Evolutionary conservation across 2,329 filamentous ascomycete species (phyloP).

Genomic region (Colletotrichum echinochloae): DNA sequence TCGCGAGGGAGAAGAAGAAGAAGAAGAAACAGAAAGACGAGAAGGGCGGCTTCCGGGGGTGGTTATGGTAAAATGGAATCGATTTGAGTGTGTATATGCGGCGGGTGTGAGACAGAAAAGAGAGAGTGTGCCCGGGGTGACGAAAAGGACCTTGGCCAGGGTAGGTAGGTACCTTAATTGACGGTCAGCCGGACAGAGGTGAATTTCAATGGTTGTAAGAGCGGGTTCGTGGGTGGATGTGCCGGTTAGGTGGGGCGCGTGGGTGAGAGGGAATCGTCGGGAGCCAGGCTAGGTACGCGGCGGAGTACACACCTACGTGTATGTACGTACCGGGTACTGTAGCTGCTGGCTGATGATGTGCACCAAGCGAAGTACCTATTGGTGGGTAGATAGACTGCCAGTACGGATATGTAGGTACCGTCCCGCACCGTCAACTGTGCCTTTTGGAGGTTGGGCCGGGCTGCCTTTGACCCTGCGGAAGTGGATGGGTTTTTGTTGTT

Average conservation of each 20-base stretch:
- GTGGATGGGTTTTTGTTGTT: conserved; percentile 14
- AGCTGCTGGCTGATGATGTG: not conserved
- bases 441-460: conserved; percentile 28
- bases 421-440: not conserved
- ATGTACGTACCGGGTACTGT: too few relatives aligned
- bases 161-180: conserved; percentile 13
- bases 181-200: conserved; percentile 38
- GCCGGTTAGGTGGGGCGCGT: not conserved
- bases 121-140: conserved; percentile 27
- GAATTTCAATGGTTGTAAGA: conserved; percentile 31
- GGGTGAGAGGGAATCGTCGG: conserved; percentile 4
- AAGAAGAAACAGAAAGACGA: conserved; percentile 6
- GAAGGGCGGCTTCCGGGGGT: conserved; percentile 16
- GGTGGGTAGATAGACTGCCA: not conserved
- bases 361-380: not conserved
- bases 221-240: conserved; percentile 30
- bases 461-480: not conserved
- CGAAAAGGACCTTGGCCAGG: conserved; percentile 16
- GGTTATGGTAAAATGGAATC: conserved; percentile 32
- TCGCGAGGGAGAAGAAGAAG: conserved; percentile 18
- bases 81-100: conserved; percentile 1
- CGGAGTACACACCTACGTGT: not conserved
- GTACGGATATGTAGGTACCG: not conserved
- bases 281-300: not conserved
- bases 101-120: not conserved